Base-by-base conservation (phyloP, 805 yeast species). In the Kregervanrija fluxuum region DNA sequence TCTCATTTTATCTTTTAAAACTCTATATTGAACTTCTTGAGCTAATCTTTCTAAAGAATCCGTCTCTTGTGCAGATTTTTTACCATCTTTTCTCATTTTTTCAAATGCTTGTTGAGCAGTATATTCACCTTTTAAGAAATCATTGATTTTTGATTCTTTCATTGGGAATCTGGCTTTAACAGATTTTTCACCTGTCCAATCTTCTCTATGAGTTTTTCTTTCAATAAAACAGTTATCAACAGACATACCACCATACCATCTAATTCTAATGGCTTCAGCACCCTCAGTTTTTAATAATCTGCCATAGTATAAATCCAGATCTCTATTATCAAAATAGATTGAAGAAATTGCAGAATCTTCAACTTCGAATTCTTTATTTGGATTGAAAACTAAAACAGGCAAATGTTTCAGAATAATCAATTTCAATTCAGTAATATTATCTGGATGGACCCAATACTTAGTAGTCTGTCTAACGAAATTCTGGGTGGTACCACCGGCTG, bases 101-200 rank as follows among this genome's bases (percentile, higher is more conserved):
- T 86, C 95, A 68, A 91, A 91, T 2, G 85, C 95, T 64, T 89
- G 93, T 38, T 78, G 75, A 10, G 90, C 95, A 16, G 97, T 86
- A 61, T 76, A 89, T 41, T 78, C 79, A 54, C 99, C 99, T 33
- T 69, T 67, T 68, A 91, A 64, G 63, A 88, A 93, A 41, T 80
- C 79, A 61, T 93, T 93, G 41, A 91, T 89, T 59, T 88, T 77
- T 63, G 84, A 87, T 64, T 93, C 99, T 64, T 90, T 93, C 53
- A 93, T 68, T 15, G 91, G 82, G 67, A 93, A 93, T 64, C 99
- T 78, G 5, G 98, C 98, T 68, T 93, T 93, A 52, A 93, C 99
- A n/a, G 96, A 87, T 67, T 91, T 91, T 65, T 93, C 99, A 55
- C 99, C 99, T 3, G 99, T 93, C 99, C 99, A 91, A 70, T 93